A percentile compares a stretch with the other conserved stretches of the same genome.
Evolutionary conservation across 805 yeast species (phyloP).

Genomic region (Starmerella bombi): DNA sequence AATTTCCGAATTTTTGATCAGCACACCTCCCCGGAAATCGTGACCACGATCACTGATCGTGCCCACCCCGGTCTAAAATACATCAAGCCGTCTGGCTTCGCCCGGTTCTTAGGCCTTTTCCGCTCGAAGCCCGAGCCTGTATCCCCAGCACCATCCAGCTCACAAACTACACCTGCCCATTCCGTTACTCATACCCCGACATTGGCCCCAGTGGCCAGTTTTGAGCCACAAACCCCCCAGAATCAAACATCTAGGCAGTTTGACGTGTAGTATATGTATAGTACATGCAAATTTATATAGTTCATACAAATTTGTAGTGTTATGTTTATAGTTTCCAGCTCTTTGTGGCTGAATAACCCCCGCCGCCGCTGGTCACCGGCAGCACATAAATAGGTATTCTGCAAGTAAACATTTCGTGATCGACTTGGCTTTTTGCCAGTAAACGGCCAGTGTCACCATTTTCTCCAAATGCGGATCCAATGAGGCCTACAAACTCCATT

Average conservation of each 20-base stretch:
- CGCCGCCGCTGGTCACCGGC: conserved; percentile 18
- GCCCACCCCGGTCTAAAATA: conserved; percentile 14
- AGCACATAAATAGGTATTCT: conserved; percentile 19
- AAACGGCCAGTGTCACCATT: conserved; percentile 13
- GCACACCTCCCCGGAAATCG: conserved; percentile 35
- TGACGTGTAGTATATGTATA: neutral
- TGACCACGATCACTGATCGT: conserved; percentile 3
- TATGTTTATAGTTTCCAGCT: conserved; percentile 16
- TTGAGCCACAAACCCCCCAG: conserved; percentile 1
- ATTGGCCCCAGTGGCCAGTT: neutral
- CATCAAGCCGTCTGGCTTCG: conserved; percentile 13
- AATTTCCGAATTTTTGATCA: conserved; percentile 43
- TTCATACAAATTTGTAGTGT: too few relatives aligned
- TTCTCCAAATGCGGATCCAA: conserved; percentile 15
- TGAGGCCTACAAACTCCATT: conserved; percentile 17
- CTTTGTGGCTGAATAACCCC: conserved; percentile 11
- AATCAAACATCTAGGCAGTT: neutral
- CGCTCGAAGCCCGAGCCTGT: too few relatives aligned
- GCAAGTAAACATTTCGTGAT: conserved; percentile 16
- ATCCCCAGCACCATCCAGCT: too few relatives aligned
- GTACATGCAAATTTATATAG: too few relatives aligned
- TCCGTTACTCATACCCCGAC: neutral
- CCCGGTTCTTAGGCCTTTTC: conserved; percentile 15
- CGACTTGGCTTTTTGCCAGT: conserved; percentile 19
- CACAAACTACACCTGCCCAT: too few relatives aligned